These are phyloP conservation scores for Heritiera littoralis DNA, from an alignment of 345 rosid species.

Conservation along the genomic window DNA sequence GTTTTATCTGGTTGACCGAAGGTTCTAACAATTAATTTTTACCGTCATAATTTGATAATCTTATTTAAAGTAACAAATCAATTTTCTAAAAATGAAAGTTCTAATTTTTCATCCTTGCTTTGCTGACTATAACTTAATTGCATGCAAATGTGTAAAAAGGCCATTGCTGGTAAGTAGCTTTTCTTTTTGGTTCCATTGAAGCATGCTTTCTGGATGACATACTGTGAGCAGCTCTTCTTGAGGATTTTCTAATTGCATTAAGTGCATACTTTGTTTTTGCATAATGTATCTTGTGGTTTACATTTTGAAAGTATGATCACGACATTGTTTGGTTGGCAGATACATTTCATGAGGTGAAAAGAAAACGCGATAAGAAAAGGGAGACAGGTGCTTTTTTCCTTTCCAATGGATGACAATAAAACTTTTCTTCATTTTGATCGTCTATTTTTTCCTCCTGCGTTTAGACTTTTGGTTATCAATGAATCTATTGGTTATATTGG, in stretches of 20 bases:
- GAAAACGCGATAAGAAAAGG: conserved; percentile 60
- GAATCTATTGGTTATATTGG: not conserved
- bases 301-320: not conserved
- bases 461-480: not conserved
- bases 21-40: not conserved
- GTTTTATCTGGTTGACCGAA: not conserved
- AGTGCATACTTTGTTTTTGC: not conserved
- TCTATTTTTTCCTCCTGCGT: not conserved
- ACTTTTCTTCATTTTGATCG: not conserved
- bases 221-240: not conserved
- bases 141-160: not conserved
- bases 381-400: conserved; percentile 50
- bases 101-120: not conserved
- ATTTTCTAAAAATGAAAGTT: not conserved
- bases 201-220: not conserved
- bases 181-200: conserved; percentile 6
- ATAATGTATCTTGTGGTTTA: not conserved
- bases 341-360: conserved; percentile 91
- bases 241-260: not conserved
- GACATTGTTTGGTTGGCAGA: conserved; percentile 44
- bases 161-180: not conserved
- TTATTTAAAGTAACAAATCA: not conserved
- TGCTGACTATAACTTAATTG: not conserved
- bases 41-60: not conserved
- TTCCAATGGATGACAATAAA: not conserved